These are phyloP conservation scores for Aspergillus fructus DNA, from an alignment of 2,329 filamentous ascomycete species.

Conservation along the genomic window DNA sequence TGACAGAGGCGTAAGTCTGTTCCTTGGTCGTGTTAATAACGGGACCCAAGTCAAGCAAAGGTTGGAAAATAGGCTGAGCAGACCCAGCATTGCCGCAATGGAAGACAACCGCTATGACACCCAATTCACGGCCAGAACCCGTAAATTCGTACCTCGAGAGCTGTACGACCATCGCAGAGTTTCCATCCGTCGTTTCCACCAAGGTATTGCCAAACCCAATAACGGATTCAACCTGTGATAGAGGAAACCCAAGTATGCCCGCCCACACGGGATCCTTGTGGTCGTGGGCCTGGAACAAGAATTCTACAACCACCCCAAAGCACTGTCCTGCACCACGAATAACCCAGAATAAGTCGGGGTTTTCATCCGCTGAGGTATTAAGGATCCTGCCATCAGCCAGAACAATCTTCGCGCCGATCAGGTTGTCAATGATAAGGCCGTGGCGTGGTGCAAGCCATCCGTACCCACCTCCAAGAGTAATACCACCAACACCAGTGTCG, in stretches of 20 bases:
- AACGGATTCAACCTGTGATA: constrained; percentile 23
- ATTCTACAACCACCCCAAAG: constrained; percentile 46
- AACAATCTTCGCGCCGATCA: constrained; percentile 39
- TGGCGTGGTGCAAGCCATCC: constrained; percentile 54
- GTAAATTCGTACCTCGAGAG: background rate
- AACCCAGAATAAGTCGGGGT: constrained; percentile 51
- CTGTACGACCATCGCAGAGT: constrained; percentile 11
- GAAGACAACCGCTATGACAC: constrained; percentile 10
- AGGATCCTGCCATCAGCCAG: constrained; percentile 38
- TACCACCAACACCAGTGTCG: constrained; percentile 60
- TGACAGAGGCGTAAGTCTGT: constrained; percentile 12
- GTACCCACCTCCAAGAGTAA: constrained; percentile 59
- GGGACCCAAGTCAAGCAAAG: constrained; percentile 2
- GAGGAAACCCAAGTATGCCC: constrained; percentile 27
- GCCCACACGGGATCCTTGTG: constrained; percentile 36
- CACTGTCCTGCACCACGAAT: constrained; percentile 43
- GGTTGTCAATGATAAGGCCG: constrained; percentile 54
- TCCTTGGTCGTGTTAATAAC: background rate
- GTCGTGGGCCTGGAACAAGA: constrained; percentile 35
- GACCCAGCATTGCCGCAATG: constrained; percentile 9
- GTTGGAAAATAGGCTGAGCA: constrained; percentile 8
- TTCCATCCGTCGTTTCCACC: constrained; percentile 4
- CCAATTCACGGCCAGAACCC: background rate
- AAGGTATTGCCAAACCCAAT: constrained; percentile 17
- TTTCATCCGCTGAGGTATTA: constrained; percentile 38